These are phyloP conservation scores for Clitocybe nebularis DNA, from an alignment of 1,284 basidiomycete genomes.

Conservation along the genomic window DNA sequence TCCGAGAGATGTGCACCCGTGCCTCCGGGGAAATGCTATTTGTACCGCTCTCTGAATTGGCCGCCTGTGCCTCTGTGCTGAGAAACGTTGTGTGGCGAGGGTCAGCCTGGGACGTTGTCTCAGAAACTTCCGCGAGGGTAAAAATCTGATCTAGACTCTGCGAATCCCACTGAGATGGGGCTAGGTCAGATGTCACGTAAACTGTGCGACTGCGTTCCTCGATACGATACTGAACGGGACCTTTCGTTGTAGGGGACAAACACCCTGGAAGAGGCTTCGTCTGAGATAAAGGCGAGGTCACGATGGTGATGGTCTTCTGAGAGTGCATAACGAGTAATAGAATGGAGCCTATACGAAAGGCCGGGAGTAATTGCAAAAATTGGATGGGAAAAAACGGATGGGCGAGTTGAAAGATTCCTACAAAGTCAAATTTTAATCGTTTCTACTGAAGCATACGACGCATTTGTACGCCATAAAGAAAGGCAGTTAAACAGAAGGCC, in stretches of 20 bases:
- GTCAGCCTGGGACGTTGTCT: constrained; percentile 1
- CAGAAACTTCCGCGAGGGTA: constrained; percentile 26
- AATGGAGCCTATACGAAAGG: not conserved
- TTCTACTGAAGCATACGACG: too few species aligned
- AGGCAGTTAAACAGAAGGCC: not conserved
- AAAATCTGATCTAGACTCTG: constrained; percentile 35
- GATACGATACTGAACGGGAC: constrained; percentile 37
- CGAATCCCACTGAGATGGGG: constrained; percentile 36
- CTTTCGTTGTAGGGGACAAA: constrained; percentile 25
- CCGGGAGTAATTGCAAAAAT: not conserved
- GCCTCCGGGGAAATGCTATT: not conserved
- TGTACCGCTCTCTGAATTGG: constrained; percentile 4
- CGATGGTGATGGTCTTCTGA: constrained; percentile 30
- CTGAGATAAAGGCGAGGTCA: constrained; percentile 27
- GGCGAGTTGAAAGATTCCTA: not conserved
- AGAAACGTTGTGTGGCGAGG: not conserved
- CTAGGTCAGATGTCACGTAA: constrained; percentile 39
- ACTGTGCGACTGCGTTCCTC: constrained; percentile 43
- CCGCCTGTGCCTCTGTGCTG: constrained; percentile 4
- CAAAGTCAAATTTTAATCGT: too few species aligned
- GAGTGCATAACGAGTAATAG: constrained; percentile 21
- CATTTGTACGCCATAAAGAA: too few species aligned
- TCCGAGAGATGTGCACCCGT: constrained; percentile 4
- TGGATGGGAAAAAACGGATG: constrained; percentile 1
- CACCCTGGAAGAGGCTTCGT: constrained; percentile 23